Percentiles rank a stretch among this genome's conserved stretches.
These are phyloP conservation scores for Claviceps sp. DNA, from an alignment of 2,329 filamentous ascomycete genomes.

Conservation along the genomic window DNA sequence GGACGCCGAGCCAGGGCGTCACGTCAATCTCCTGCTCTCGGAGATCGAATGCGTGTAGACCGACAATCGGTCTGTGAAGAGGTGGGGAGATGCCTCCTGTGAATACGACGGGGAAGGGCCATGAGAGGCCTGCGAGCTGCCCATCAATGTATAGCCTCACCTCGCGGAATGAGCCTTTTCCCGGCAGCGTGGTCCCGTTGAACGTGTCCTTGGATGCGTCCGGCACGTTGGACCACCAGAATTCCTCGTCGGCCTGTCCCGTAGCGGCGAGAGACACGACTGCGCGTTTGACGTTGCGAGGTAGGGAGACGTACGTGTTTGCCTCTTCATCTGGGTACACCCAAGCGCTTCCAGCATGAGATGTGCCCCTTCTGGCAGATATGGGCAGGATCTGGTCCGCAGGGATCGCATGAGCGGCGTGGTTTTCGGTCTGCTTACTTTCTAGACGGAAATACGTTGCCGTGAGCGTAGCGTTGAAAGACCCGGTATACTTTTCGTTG, in stretches of 20 bases:
- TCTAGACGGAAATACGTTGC: conserved; percentile 52
- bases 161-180: conserved; percentile 64
- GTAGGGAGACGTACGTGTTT: conserved; percentile 45
- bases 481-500: conserved; percentile 54
- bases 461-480: conserved; percentile 61
- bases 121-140: conserved; percentile 57
- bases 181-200: conserved; percentile 42
- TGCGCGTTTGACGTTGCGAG: conserved; percentile 52
- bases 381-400: conserved; percentile 58
- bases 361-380: conserved; percentile 37
- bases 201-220: conserved; percentile 49
- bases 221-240: conserved; percentile 73
- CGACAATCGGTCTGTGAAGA: conserved; percentile 66
- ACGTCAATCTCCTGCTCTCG: conserved; percentile 73
- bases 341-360: conserved; percentile 46
- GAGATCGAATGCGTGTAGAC: conserved; percentile 67
- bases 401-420: conserved; percentile 14
- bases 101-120: conserved; percentile 74
- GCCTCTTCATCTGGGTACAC: conserved; percentile 50
- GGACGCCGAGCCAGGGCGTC: conserved; percentile 56
- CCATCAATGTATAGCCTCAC: conserved; percentile 66
- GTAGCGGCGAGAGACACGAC: conserved; percentile 66
- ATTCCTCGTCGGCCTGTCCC: conserved; percentile 65
- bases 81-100: conserved; percentile 68
- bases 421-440: background rate